These are phyloP conservation scores for Leucosporidium yakuticum DNA, from an alignment of 768 basidiomycete genomes.

Conservation along the genomic window DNA sequence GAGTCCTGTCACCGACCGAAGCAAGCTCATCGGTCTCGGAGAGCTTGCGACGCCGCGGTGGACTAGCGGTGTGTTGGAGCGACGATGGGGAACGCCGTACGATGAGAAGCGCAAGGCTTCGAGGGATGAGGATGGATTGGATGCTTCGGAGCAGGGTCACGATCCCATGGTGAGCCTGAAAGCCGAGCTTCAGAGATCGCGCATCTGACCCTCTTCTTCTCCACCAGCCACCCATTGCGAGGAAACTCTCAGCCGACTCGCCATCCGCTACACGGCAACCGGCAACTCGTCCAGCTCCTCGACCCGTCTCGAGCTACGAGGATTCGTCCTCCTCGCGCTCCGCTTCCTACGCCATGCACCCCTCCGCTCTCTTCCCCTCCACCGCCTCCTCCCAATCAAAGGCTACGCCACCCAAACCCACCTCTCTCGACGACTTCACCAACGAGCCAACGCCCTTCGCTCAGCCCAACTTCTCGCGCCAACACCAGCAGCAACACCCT, in stretches of 20 bases:
- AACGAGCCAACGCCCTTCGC: not conserved
- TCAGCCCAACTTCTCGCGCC: conserved; percentile 16
- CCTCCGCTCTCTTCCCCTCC: conserved; percentile 8
- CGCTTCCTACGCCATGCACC: conserved; percentile 1
- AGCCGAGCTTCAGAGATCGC: not conserved
- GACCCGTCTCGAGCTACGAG: too few relatives aligned
- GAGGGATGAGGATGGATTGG: conserved; percentile 5
- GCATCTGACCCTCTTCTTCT: not conserved
- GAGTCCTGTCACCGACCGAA: conserved; percentile 54
- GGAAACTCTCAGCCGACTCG: not conserved
- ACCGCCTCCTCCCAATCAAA: conserved; percentile 10
- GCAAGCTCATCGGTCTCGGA: conserved; percentile 84
- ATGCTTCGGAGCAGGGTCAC: not conserved
- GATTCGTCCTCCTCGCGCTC: not conserved
- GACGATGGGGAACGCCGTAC: conserved; percentile 31
- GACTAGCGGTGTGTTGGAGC: conserved; percentile 53
- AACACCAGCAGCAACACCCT: not conserved
- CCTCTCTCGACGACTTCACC: not conserved
- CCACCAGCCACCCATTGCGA: not conserved
- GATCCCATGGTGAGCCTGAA: conserved; percentile 17
- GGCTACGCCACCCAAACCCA: not conserved
- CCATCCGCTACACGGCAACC: conserved; percentile 6
- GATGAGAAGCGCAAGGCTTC: conserved; percentile 40
- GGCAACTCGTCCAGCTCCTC: conserved; percentile 7
- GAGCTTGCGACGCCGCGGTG: conserved; percentile 96